Evolutionary conservation across 805 yeast species (phyloP).

Genomic region (Spathaspora arborariae): DNA sequence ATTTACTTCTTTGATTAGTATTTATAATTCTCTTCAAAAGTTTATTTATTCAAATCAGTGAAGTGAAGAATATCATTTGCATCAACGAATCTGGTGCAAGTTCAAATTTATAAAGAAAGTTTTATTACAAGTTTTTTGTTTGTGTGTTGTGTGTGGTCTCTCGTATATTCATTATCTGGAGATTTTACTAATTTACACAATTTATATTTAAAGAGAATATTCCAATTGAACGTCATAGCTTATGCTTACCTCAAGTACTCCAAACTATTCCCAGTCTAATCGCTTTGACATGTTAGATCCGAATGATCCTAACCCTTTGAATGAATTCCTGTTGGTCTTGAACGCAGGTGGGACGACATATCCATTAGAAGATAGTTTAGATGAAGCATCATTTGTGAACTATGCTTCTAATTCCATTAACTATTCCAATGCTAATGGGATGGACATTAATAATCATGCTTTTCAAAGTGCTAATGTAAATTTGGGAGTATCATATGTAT

Average conservation of each 20-base stretch:
- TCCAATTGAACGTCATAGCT: too few relatives aligned
- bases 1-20: background rate
- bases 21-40: background rate
- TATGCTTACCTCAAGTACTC: constrained; percentile 11
- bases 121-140: background rate
- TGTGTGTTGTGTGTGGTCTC: background rate
- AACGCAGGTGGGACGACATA: background rate
- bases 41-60: background rate
- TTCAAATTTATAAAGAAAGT: background rate
- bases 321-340: constrained; percentile 11
- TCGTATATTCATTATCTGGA: too few relatives aligned
- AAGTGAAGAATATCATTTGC: background rate
- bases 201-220: too few relatives aligned
- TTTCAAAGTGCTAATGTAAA: constrained; percentile 1
- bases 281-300: constrained; percentile 18
- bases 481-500: constrained; percentile 1
- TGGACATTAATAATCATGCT: background rate
- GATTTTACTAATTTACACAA: too few relatives aligned
- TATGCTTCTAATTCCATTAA: background rate
- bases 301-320: constrained; percentile 11
- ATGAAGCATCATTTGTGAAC: background rate
- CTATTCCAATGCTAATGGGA: background rate
- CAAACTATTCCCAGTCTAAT: constrained; percentile 8
- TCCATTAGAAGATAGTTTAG: background rate
- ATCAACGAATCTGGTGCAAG: background rate